A percentile compares a stretch with the other conserved stretches of the same genome.
These are phyloP conservation scores for Botryotinia calthae DNA, from an alignment of 2,329 filamentous ascomycete genomes.

Conservation along the genomic window DNA sequence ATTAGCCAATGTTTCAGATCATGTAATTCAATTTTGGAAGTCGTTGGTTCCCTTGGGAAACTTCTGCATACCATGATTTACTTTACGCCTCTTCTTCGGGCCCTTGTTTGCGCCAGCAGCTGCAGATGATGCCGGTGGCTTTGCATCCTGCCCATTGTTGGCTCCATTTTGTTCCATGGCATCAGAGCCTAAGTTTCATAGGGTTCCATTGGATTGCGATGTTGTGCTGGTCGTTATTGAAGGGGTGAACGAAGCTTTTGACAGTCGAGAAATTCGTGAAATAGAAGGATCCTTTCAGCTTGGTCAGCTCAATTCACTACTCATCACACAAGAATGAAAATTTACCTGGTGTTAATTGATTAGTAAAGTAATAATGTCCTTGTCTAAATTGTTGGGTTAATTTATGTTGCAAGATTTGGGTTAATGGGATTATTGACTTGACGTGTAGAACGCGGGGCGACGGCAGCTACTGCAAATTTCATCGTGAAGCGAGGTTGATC, in stretches of 20 bases:
- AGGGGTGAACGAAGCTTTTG: constrained; percentile 20
- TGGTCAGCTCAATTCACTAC: constrained; percentile 24
- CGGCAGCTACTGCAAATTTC: constrained; percentile 19
- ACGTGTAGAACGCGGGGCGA: constrained; percentile 20
- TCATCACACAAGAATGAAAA: background rate
- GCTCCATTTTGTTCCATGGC: constrained; percentile 40
- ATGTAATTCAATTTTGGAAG: constrained; percentile 26
- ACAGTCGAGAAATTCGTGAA: constrained; percentile 2
- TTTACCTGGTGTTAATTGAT: constrained; percentile 6
- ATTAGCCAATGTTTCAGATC: constrained; percentile 37
- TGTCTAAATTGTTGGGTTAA: background rate
- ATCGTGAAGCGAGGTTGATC: constrained; percentile 21
- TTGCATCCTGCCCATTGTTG: constrained; percentile 38
- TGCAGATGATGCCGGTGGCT: constrained; percentile 37
- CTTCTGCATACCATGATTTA: constrained; percentile 73
- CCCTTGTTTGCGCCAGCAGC: constrained; percentile 47
- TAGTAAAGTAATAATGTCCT: background rate
- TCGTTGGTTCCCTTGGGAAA: constrained; percentile 25
- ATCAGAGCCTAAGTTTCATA: constrained; percentile 37
- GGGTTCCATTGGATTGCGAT: constrained; percentile 39
- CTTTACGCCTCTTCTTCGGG: constrained; percentile 83
- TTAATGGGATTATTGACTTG: background rate
- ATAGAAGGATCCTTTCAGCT: constrained; percentile 16
- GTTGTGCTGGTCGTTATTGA: constrained; percentile 29
- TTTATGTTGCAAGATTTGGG: constrained; percentile 18